A percentile compares a stretch with the other conserved stretches of the same genome.
These are phyloP conservation scores for Rutstroemia sydowiana DNA, from an alignment of 2,329 filamentous ascomycete species.

Conservation along the genomic window DNA sequence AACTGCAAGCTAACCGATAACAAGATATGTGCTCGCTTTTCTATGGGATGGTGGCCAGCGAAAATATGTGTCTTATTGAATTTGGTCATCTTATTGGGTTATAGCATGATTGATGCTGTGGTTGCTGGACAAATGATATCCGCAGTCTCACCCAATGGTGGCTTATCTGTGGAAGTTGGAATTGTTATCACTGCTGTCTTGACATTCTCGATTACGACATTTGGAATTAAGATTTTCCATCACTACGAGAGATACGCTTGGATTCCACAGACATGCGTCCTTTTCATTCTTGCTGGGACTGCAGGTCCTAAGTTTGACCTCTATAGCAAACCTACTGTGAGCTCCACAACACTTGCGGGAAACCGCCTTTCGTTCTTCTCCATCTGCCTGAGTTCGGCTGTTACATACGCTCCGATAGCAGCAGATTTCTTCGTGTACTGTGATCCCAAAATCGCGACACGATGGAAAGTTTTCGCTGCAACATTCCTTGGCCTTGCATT, in stretches of 20 bases:
- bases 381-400: constrained; percentile 55
- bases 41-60: constrained; percentile 59
- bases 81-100: constrained; percentile 54
- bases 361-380: constrained; percentile 63
- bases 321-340: constrained; percentile 38
- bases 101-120: constrained; percentile 56
- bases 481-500: constrained; percentile 48
- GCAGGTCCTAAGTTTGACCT: constrained; percentile 55
- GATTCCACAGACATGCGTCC: constrained; percentile 53
- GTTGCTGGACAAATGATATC: constrained; percentile 62
- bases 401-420: constrained; percentile 56
- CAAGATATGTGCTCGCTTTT: constrained; percentile 44
- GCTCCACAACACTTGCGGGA: constrained; percentile 41
- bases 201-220: constrained; percentile 56
- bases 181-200: constrained; percentile 59
- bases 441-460: constrained; percentile 39
- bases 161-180: constrained; percentile 56
- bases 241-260: constrained; percentile 62
- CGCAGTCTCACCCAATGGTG: constrained; percentile 51
- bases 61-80: constrained; percentile 58
- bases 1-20: constrained; percentile 1
- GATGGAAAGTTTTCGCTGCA: constrained; percentile 45
- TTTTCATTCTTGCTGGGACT: constrained; percentile 54
- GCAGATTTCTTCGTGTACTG: constrained; percentile 63
- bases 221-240: constrained; percentile 62